A percentile compares a stretch with the other conserved stretches of the same genome.
Evolutionary conservation across 371 early-diverging fungal species (phyloP).

Genomic region (Apophysomyces sp.): DNA sequence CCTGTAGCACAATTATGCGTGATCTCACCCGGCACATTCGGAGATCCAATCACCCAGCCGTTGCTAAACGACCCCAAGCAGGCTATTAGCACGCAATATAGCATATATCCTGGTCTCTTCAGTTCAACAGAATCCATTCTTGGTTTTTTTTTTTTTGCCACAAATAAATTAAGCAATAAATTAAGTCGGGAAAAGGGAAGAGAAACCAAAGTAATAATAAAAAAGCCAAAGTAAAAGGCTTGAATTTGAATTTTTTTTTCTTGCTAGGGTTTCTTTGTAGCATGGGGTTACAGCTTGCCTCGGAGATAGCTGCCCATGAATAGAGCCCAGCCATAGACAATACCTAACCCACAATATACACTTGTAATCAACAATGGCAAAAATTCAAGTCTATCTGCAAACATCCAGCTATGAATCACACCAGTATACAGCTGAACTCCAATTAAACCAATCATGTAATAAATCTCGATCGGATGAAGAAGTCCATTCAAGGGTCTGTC

Average conservation of each 20-base stretch:
- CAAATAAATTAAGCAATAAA: too few species aligned
- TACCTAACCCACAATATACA: constrained; percentile 75
- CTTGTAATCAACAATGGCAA: constrained; percentile 84
- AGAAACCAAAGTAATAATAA: too few species aligned
- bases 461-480: constrained; percentile 46
- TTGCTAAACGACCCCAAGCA: constrained; percentile 35
- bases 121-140: constrained; percentile 41
- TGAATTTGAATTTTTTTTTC: background rate
- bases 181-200: too few species aligned
- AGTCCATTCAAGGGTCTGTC: constrained; percentile 27
- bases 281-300: constrained; percentile 2
- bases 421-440: constrained; percentile 63
- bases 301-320: constrained; percentile 35
- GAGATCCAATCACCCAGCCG: constrained; percentile 47
- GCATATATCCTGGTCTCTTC: constrained; percentile 36
- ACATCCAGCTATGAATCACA: constrained; percentile 49
- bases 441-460: constrained; percentile 68
- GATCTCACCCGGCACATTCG: constrained; percentile 39
- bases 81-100: constrained; percentile 37
- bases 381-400: constrained; percentile 63
- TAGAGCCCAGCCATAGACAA: constrained; percentile 73
- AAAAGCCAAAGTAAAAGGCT: too few species aligned
- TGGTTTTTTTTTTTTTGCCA: background rate
- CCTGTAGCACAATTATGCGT: constrained; percentile 27
- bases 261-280: background rate